phyloP scores from a whole-genome alignment of 2,329 filamentous ascomycete species.

The Fusarium setosum region DNA sequence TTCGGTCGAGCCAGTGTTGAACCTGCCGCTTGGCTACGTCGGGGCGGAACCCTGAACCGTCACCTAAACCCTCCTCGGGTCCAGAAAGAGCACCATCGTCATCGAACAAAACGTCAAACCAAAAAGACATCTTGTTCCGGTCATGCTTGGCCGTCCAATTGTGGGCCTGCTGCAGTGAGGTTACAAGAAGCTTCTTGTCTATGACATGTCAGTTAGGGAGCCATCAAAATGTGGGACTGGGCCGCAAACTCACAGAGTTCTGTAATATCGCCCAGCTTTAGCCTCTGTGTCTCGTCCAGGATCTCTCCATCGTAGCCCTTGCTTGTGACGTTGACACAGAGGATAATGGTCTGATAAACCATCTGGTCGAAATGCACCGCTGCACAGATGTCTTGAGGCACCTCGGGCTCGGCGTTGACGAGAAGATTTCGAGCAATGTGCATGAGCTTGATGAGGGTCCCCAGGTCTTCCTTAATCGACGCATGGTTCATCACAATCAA shows the following conservation, averaged over 20 bases:
- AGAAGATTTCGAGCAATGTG: slow-evolving; percentile 74
- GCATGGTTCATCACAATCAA: slow-evolving; percentile 73
- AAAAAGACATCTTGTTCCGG: slow-evolving; percentile 77
- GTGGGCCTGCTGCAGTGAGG: slow-evolving; percentile 73
- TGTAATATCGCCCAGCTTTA: slow-evolving; percentile 71
- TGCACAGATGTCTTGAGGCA: slow-evolving; percentile 74
- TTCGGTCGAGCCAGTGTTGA: slow-evolving; percentile 71
- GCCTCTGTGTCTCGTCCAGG: slow-evolving; percentile 66
- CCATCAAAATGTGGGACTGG: not conserved
- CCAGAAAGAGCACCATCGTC: slow-evolving; percentile 61
- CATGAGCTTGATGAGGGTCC: slow-evolving; percentile 74
- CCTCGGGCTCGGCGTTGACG: slow-evolving; percentile 72
- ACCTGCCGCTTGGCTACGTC: slow-evolving; percentile 70
- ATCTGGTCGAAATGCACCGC: slow-evolving; percentile 74
- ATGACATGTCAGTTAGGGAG: slow-evolving; percentile 4
- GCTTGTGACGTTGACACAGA: slow-evolving; percentile 74
- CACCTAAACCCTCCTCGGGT: slow-evolving; percentile 63
- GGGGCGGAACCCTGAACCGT: slow-evolving; percentile 64
- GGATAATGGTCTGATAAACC: slow-evolving; percentile 72
- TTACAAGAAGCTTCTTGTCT: slow-evolving; percentile 76
- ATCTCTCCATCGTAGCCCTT: slow-evolving; percentile 75
- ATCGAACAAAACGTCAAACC: slow-evolving; percentile 74
- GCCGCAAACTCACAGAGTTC: slow-evolving; percentile 67
- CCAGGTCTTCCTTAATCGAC: slow-evolving; percentile 70
- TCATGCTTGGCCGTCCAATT: slow-evolving; percentile 78